Percentiles rank a stretch among this genome's conserved stretches.
Conservation (phyloP, 495 filamentous ascomycete species). For the Neurospora hispaniola region DNA sequence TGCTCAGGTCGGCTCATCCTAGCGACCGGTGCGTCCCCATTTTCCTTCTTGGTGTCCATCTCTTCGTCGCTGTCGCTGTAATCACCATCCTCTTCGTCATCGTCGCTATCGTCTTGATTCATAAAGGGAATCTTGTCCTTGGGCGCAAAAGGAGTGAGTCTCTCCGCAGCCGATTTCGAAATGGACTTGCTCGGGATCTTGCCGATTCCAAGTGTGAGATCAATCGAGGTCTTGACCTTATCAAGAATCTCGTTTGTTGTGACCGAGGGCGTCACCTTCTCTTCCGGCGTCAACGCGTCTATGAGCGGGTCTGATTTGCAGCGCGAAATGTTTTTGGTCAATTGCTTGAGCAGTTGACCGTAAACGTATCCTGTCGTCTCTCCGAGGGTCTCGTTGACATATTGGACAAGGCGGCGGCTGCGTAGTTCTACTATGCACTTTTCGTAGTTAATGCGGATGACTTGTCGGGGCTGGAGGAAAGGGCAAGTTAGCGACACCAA, state of each 20-base stretch:
- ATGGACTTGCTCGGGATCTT: constrained; percentile 29
- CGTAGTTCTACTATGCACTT: constrained; percentile 75
- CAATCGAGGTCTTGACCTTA: constrained; percentile 27
- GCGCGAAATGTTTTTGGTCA: constrained; percentile 57
- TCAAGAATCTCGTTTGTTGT: constrained; percentile 39
- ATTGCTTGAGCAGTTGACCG: constrained; percentile 50
- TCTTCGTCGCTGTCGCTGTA: constrained; percentile 26
- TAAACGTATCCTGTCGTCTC: constrained; percentile 65
- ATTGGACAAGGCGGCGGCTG: constrained; percentile 58
- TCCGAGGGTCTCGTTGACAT: constrained; percentile 49
- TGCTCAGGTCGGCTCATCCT: constrained; percentile 50
- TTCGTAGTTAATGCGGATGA: constrained; percentile 74
- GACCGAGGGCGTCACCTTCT: constrained; percentile 17
- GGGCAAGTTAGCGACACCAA: constrained; percentile 15
- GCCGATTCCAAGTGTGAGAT: constrained; percentile 37
- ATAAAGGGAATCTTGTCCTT: constrained; percentile 32
- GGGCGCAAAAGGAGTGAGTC: constrained; percentile 24
- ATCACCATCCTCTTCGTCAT: constrained; percentile 33
- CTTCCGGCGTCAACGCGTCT: constrained; percentile 47
- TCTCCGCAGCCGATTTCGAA: constrained; percentile 31
- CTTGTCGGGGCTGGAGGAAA: constrained; percentile 36
- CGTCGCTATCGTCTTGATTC: constrained; percentile 23
- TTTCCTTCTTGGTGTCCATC: constrained; percentile 22
- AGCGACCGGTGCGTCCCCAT: constrained; percentile 23
- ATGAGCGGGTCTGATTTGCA: constrained; percentile 47